Evolutionary conservation across 1,284 basidiomycete species (phyloP), one percentile per base, ranked within the genome.

Genomic region (Ganoderma boninense): DNA sequence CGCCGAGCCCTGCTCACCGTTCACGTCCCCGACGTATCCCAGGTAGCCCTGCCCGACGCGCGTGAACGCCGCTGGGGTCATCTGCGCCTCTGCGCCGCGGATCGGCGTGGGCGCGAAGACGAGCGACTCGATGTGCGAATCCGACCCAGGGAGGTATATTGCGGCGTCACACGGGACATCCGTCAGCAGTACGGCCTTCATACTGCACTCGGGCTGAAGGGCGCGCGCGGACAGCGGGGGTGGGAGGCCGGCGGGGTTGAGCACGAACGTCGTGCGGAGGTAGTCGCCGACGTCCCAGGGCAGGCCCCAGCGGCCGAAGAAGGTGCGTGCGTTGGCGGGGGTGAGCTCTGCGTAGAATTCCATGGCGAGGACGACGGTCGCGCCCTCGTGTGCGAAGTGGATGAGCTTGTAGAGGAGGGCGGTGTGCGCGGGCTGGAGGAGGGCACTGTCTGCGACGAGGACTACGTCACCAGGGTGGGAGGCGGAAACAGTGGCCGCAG

Each of bases 11-110:
- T 75, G 67, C 68, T 76, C n/a, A n/a, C n/a, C n/a, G n/a, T n/a
- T n/a, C n/a, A n/a, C n/a, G n/a, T n/a, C n/a, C n/a, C n/a, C n/a
- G 14, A 74, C 65, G 29, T 75, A 76, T 4, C 75, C 75, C 14
- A 76, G 65, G 64, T 69, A 72, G 0, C 75, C 75, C 20, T 61
- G 10, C 5, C 74, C 75, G 18, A 76, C 69, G 18, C 64, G 70
- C 18, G 69, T 69, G 38, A 71, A 73, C 10, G 67, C 71, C 16
- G 72, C 73, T 16, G 75, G 72, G 65, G 61, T 69, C 69, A 74
- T 71, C 54, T 70, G 65, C 6, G 68, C 68, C 26, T 35, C 26
- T 20, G 62, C 42, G 16, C 67, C 71, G 0, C 66, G 42, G 65
- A 74, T 64, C 5, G 57, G 71, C 13, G n/a, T 38, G 0, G 67